Evolutionary conservation across 148 eudicot species (phyloP), one percentile per base, ranked within the genome.

Genomic region (Diospyros kaki): DNA sequence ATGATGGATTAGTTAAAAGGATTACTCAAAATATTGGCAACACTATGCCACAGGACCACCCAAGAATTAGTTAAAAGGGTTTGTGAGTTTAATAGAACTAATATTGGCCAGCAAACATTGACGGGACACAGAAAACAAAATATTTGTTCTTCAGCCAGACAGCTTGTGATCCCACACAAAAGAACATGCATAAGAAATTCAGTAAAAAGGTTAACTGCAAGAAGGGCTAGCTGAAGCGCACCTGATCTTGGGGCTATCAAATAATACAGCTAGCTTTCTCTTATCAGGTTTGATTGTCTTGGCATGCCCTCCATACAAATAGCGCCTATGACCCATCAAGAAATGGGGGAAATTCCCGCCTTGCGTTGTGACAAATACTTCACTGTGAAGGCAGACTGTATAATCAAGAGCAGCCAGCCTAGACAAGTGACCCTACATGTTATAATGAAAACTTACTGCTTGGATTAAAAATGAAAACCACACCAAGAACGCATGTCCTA

Each of bases 261-360:
- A 95, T 79, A 95, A 73, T 52, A 88, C 72, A 28, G 88, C 99
- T 51, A 95, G 81, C 80, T 91, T 95, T 81, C 94, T 84, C 82
- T 95, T 95, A 77, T 93, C 99, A 4, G 99, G 99, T 54, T 83
- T 87, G 69, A 93, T 85, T 1, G 99, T 92, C 82, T 89, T 89
- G 58, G 99, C 86, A 81, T 95, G 99, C 63, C 99, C 99, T 81
- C 88, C 94, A 71, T 93, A 77, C 17, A 93, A 76, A 79, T 89
- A 95, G 68, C 99, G 96, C 66, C 99, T 85, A 53, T 95, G 98
- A 62, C 99, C 99, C 84, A 89, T 92, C 81, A 95, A 81, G 79
- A 95, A 95, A 83, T 95, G 99, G 18, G 99, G 99, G 71, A 95
- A 95, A 74, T 95, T 95, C 55, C 99, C 98, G 71, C 98, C 99